Evolutionary conservation across 2,329 filamentous ascomycete species (phyloP).

Genomic region (Harringtonia lauricola): DNA sequence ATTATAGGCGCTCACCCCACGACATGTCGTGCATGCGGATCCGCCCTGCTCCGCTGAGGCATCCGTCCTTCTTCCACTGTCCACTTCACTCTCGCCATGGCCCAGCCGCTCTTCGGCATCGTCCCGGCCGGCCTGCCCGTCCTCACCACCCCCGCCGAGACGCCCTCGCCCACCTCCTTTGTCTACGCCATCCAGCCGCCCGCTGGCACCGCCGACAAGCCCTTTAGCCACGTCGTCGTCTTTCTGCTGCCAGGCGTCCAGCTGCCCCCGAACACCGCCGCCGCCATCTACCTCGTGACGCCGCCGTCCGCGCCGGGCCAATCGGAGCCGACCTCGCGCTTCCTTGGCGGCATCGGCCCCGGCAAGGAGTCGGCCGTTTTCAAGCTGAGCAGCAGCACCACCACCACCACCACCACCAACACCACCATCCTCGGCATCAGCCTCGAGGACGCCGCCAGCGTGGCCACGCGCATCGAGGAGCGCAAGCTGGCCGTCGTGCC

Average conservation of each 20-base stretch:
- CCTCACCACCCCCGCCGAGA: conserved; percentile 41
- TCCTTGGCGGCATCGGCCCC: conserved; percentile 80
- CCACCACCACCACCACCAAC: conserved; percentile 12
- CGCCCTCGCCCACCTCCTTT: conserved; percentile 42
- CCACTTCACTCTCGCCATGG: conserved; percentile 26
- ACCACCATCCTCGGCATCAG: conserved; percentile 62
- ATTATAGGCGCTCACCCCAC: no score
- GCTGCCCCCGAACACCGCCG: conserved; percentile 66
- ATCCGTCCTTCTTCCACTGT: no score
- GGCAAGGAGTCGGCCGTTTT: conserved; percentile 92
- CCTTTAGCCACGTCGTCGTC: conserved; percentile 76
- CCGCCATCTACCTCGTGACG: conserved; percentile 77
- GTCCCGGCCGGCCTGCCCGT: conserved; percentile 49
- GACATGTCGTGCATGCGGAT: no score
- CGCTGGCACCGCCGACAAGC: conserved; percentile 19
- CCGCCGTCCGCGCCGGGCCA: conserved; percentile 23
- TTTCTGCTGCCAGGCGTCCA: conserved; percentile 73
- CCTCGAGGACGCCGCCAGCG: conserved; percentile 63
- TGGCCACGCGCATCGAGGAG: conserved; percentile 57
- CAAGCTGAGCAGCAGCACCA: conserved; percentile 43
- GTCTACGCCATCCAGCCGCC: conserved; percentile 38
- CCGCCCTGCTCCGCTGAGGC: no score
- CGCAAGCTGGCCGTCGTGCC: conserved; percentile 12
- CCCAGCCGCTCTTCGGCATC: conserved; percentile 44
- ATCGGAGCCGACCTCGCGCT: conserved; percentile 31